Conservation (phyloP, 805 yeast genomes). For the Pichia membranifaciens region DNA sequence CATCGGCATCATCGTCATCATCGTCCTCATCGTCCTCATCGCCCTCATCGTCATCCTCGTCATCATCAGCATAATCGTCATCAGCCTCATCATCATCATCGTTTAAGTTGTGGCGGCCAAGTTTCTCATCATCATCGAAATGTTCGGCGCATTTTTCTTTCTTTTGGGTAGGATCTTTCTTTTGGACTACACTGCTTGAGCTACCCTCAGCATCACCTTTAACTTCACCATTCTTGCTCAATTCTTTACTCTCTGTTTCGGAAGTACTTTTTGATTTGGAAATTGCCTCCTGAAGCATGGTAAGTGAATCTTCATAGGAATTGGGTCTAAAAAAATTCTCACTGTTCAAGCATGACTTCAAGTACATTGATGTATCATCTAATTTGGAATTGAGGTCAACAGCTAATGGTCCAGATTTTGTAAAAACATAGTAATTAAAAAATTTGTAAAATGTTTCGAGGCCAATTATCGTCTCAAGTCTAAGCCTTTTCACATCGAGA, state of each 20-base stretch:
- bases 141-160: conserved; percentile 21
- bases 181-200: conserved; percentile 19
- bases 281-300: conserved; percentile 32
- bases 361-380: conserved; percentile 28
- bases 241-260: conserved; percentile 6
- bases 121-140: conserved; percentile 17
- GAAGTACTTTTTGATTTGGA: conserved; percentile 4
- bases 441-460: conserved; percentile 43
- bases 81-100: conserved; percentile 16
- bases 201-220: conserved; percentile 24
- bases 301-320: conserved; percentile 44
- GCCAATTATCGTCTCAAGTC: conserved; percentile 19
- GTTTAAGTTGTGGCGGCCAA: conserved; percentile 16
- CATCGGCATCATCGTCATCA: conserved; percentile 27
- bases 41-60: conserved; percentile 15
- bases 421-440: conserved; percentile 65
- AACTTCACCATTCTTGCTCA: conserved; percentile 15
- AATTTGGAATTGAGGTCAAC: conserved; percentile 42
- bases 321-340: conserved; percentile 40
- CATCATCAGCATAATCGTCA: conserved; percentile 12
- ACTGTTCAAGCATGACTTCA: conserved; percentile 13
- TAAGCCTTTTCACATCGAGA: conserved; percentile 12
- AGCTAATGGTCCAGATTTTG: conserved; percentile 59
- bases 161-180: conserved; percentile 23
- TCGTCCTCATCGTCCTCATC: conserved; percentile 22